Evolutionary conservation across 192 early-diverging fungal genomes (phyloP), one percentile per base, ranked within the genome.

Genomic region (Coemansia sp.): DNA sequence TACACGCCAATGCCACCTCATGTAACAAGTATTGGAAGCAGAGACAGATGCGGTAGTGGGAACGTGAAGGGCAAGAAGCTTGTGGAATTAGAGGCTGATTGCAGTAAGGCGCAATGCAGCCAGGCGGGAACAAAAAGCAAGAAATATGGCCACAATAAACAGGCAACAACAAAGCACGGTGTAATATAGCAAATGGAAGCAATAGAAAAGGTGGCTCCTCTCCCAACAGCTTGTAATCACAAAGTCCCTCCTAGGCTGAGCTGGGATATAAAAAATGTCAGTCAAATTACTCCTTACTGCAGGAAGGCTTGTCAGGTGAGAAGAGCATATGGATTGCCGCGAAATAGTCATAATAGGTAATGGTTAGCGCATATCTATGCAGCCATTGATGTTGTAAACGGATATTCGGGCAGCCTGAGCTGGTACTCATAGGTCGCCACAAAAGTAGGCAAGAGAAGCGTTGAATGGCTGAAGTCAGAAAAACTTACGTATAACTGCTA

Each of bases 401-500:
- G 54, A 25, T 25, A 25, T 19, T 19, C 24, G 22, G 14, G 24
- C 24, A 56, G 24, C 25, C 5, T 8, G 53, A 22, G 53, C 53
- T 27, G 23, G 19, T n/a, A 6, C 6, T 23, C 3, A 22, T 22
- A 27, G 19, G 5, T 22, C 22, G 8, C 53, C 53, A 7, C 22
- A 27, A 7, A 27, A 33, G 39, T 60, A 61, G 23, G 39, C 39
- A 46, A 17, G 42, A 21, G 32, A 61, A 21, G 36, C 59, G 5
- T 42, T 24, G 22, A 0, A 21, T 25, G 25, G 17, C 59, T 46
- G 24, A 14, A 61, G 25, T 20, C 6, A 4, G 31, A n/a, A 9
- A 6, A 64, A 80, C 78, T 72, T 82, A 82, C 79, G 66, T 70
- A 76, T 82, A 67, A 82, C 65, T 25, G 79, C 74, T 22, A 72